These are phyloP conservation scores for Talaromyces proteolyticus DNA, from an alignment of 495 filamentous ascomycete species.

Conservation along the genomic window DNA sequence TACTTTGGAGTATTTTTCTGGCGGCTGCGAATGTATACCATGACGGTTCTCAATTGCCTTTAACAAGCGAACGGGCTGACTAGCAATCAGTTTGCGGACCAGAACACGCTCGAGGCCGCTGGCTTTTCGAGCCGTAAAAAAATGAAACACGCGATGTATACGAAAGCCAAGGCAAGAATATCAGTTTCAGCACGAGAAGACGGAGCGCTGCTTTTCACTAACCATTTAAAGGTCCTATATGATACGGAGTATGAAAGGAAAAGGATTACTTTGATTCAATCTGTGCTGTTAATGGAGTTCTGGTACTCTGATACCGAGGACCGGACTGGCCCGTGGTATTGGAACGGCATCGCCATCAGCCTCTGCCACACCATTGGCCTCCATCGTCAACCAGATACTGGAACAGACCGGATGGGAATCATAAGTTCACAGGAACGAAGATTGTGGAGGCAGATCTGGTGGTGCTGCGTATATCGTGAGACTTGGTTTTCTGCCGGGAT, in stretches of 20 bases:
- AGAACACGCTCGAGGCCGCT: not conserved
- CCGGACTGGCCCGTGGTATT: constrained; percentile 5
- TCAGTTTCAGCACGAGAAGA: not conserved
- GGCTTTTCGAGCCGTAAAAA: not conserved
- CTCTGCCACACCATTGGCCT: constrained; percentile 7
- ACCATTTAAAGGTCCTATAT: not conserved
- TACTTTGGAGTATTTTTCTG: constrained; percentile 6
- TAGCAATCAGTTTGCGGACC: not conserved
- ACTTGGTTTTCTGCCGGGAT: constrained; percentile 5
- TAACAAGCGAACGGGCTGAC: too few species aligned
- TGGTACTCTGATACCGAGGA: constrained; percentile 7
- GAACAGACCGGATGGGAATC: not conserved
- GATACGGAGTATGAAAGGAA: constrained; percentile 3
- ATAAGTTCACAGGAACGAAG: not conserved
- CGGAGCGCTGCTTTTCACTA: too few species aligned
- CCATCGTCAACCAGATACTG: constrained; percentile 3
- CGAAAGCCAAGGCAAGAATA: not conserved
- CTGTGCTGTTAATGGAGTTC: constrained; percentile 4
- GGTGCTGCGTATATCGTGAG: constrained; percentile 5
- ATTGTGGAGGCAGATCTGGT: constrained; percentile 2
- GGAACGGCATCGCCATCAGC: constrained; percentile 8
- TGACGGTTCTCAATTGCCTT: too few species aligned
- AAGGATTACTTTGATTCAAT: constrained; percentile 4
- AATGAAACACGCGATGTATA: constrained; percentile 5
- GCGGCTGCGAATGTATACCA: constrained; percentile 2